Evolutionary conservation across 441 rosid species (phyloP).

Genomic region (Aleurites moluccanus): DNA sequence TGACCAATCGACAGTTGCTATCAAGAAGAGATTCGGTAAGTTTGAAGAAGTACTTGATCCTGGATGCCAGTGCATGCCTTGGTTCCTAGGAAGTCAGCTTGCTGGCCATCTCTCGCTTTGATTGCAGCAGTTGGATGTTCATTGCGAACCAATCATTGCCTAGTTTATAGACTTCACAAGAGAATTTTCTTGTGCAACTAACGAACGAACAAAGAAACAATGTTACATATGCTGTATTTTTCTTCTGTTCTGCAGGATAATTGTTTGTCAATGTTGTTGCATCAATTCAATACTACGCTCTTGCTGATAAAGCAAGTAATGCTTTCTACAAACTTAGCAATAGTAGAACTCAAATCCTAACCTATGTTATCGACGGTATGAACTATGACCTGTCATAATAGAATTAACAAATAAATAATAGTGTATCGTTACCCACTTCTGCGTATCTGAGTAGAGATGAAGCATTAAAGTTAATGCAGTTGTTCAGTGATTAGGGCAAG

Average conservation of each 20-base stretch:
- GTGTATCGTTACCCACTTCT: too few relatives aligned
- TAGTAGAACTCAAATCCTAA: conserved; percentile 61
- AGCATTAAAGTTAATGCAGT: neutral
- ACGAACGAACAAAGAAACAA: too few relatives aligned
- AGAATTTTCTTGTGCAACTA: too few relatives aligned
- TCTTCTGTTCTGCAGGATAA: conserved; percentile 50
- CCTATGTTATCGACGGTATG: conserved; percentile 69
- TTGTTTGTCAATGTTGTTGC: conserved; percentile 77
- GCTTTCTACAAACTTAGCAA: conserved; percentile 74
- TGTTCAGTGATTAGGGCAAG: conserved; percentile 31
- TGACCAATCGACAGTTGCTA: conserved; percentile 78
- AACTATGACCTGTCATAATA: too few relatives aligned
- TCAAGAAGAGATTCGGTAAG: conserved; percentile 74
- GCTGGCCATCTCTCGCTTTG: conserved; percentile 74
- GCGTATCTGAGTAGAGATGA: too few relatives aligned
- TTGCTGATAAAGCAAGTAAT: conserved; percentile 56
- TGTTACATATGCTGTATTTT: neutral
- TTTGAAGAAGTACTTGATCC: conserved; percentile 77
- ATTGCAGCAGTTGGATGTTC: conserved; percentile 72
- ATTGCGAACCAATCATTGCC: conserved; percentile 50
- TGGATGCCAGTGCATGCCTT: conserved; percentile 83
- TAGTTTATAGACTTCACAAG: too few relatives aligned
- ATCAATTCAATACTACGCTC: conserved; percentile 68
- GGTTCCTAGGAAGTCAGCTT: conserved; percentile 69
- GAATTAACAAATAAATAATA: neutral